Evolutionary conservation across 257 asterid genomes (phyloP).

Genomic region (Solanum lycopersicoides): DNA sequence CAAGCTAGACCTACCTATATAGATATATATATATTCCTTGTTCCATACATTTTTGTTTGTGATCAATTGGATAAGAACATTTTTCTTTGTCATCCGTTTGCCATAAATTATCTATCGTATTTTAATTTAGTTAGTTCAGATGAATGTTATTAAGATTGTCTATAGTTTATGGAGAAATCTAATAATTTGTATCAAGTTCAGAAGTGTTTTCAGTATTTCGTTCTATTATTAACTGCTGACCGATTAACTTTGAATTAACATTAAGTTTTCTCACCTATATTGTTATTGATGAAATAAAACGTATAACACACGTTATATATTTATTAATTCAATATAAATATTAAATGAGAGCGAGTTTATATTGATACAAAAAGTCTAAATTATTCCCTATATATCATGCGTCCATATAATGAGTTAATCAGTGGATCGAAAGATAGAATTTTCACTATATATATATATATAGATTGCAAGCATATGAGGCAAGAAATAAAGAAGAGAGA

Average conservation of each 20-base stretch:
- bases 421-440: not conserved
- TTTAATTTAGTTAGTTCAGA: too few species aligned
- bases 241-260: not conserved
- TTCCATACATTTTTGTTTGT: not conserved
- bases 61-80: not conserved
- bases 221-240: not conserved
- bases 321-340: too few species aligned
- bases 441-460: too few species aligned
- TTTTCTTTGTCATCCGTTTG: not conserved
- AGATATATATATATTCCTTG: not conserved
- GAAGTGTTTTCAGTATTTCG: too few species aligned
- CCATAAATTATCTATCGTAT: too few species aligned
- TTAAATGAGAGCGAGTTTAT: not conserved
- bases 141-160: accelerated
- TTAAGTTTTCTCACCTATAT: too few species aligned
- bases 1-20: not conserved
- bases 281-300: too few species aligned
- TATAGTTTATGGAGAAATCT: not conserved
- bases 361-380: not conserved
- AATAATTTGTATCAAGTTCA: too few species aligned
- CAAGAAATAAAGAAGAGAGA: not conserved
- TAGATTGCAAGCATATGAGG: not conserved
- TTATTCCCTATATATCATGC: not conserved
- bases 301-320: not conserved
- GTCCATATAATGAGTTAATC: not conserved